Conservation (phyloP, 78 protist species). For the Chrysochromulina parva region DNA sequence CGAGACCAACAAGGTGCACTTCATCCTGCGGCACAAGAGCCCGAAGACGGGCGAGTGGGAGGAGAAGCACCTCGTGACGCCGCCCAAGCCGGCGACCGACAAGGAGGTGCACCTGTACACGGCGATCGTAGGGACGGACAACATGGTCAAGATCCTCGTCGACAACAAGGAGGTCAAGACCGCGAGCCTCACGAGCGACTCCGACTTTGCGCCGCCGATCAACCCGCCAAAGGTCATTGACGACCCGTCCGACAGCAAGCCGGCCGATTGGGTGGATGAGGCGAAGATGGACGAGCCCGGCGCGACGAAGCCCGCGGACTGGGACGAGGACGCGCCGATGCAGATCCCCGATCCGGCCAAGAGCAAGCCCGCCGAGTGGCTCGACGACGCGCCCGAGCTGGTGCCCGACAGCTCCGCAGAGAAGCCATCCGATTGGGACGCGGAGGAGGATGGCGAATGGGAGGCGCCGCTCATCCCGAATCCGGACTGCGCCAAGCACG, state of each 20-base stretch:
- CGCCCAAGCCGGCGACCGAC: slow-evolving; percentile 14
- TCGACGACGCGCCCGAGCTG: background rate
- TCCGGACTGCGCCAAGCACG: background rate
- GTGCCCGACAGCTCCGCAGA: slow-evolving; percentile 45
- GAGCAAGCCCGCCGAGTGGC: background rate
- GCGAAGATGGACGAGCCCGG: slow-evolving; percentile 14
- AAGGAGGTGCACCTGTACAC: background rate
- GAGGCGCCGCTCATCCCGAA: slow-evolving; percentile 47
- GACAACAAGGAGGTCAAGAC: background rate
- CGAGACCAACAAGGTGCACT: slow-evolving; percentile 1
- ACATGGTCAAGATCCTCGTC: background rate
- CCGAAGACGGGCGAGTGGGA: slow-evolving; percentile 15
- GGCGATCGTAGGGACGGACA: background rate
- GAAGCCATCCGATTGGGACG: slow-evolving; percentile 65
- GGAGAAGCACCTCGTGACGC: slow-evolving; percentile 11
- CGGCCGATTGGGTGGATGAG: slow-evolving; percentile 54
- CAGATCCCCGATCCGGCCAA: background rate
- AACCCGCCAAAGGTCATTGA: slow-evolving; percentile 25
- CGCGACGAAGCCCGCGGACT: slow-evolving; percentile 42
- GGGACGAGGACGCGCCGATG: slow-evolving; percentile 37
- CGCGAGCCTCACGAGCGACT: background rate
- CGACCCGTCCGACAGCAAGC: slow-evolving; percentile 39
- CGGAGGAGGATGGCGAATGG: slow-evolving; percentile 69
- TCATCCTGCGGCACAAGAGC: slow-evolving; percentile 34
- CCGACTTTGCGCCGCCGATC: slow-evolving; percentile 15